Base-by-base conservation (phyloP, 352 stramenopile genomes). In the Globisporangium ultimum region DNA sequence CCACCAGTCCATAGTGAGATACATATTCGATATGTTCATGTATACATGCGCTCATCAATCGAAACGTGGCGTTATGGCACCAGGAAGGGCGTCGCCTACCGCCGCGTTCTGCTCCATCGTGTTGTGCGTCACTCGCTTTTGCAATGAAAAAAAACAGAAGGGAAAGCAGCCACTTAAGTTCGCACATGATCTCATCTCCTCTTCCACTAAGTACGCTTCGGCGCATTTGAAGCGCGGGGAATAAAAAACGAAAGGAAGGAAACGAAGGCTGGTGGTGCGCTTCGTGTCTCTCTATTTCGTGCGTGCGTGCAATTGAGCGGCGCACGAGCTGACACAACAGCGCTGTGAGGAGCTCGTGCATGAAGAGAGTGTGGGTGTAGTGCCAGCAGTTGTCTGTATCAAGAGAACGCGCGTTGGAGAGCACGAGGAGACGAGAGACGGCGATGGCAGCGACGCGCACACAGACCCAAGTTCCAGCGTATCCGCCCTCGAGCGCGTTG, bases 101-200 rank as follows among this genome's bases (percentile, higher is more conserved):
- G 71, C 68, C 21, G 71, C 66, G 55, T 70, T 78, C 61, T 57
- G 56, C n/a, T 87, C 77, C 77, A 87, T 87, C 14, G 24, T 67
- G 15, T 3, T 17, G 32, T 21, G 20, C 18, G 15, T 52, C 53
- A n/a, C 40, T 28, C 28, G 22, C 21, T 21, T 52, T 22, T 52
- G 22, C 13, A 18, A 58, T 12, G 10, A 15, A 11, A 10, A 24
- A 48, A 48, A 28, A 28, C 24, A 28, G 47, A 36, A 36, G 28
- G 28, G 24, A 28, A 22, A 22, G 17, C 43, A 48, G 43, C 9
- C 14, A 5, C 47, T 28, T 34, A 52, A 32, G 47, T 52, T 52
- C 47, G 24, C 40, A 45, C 40, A 45, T 10, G 28, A 36, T 36
- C 28, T 32, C 24, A 32, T 32, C 24, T 32, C 28, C 4, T 36